A percentile compares a stretch with the other conserved stretches of the same genome.
Evolutionary conservation across 2,329 filamentous ascomycete genomes (phyloP).

Genomic region (Monilinia fructigena): DNA sequence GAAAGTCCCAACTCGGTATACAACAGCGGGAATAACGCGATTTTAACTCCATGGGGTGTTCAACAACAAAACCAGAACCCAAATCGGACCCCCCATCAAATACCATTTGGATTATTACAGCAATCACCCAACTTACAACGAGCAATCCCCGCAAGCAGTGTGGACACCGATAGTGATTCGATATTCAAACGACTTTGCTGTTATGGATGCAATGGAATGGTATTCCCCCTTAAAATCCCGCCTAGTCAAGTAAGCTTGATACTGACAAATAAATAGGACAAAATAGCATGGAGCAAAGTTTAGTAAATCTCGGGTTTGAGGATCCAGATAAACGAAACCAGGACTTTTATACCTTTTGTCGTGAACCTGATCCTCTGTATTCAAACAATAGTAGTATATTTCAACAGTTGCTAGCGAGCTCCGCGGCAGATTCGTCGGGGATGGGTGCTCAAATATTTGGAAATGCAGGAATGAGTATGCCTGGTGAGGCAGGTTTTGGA

Average conservation of each 20-base stretch:
- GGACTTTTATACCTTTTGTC: slow-evolving; percentile 40
- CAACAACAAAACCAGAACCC: slow-evolving; percentile 11
- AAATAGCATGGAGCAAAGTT: slow-evolving; percentile 39
- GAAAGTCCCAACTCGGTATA: slow-evolving; percentile 9
- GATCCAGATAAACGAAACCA: slow-evolving; percentile 40
- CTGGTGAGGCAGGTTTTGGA: slow-evolving; percentile 18
- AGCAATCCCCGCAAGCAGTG: slow-evolving; percentile 29
- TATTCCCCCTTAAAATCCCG: slow-evolving; percentile 23
- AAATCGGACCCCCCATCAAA: not conserved
- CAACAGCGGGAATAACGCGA: not conserved
- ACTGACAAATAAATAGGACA: slow-evolving; percentile 33
- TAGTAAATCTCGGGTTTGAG: slow-evolving; percentile 42
- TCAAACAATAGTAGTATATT: slow-evolving; percentile 36
- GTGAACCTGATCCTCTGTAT: slow-evolving; percentile 38
- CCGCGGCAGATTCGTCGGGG: slow-evolving; percentile 33
- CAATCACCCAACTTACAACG: slow-evolving; percentile 28
- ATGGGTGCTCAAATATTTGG: slow-evolving; percentile 29
- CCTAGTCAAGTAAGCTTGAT: not conserved
- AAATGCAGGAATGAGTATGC: slow-evolving; percentile 22
- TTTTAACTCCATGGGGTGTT: slow-evolving; percentile 10
- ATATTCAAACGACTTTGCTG: slow-evolving; percentile 59
- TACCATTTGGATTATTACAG: slow-evolving; percentile 21
- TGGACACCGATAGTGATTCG: slow-evolving; percentile 44
- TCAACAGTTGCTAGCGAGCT: slow-evolving; percentile 38
- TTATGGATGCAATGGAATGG: slow-evolving; percentile 54